Base-by-base conservation (phyloP, 2,329 filamentous ascomycete genomes). In the Cryphonectria naterciae region DNA sequence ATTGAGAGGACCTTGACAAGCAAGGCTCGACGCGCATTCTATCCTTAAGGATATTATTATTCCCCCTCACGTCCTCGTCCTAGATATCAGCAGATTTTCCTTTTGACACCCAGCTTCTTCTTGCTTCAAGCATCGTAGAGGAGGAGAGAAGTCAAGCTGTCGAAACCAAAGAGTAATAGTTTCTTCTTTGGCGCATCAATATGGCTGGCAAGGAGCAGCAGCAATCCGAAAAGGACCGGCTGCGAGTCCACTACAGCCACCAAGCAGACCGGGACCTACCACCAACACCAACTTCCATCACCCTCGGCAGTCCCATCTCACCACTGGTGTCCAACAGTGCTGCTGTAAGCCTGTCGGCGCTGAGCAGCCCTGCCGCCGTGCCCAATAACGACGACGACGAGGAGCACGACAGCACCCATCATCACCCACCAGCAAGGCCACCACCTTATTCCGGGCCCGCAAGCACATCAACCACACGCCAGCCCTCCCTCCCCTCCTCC, bases 401-500 rank as follows among this genome's bases (percentile, higher is more conserved):
- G 35, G 39, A 4, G n/a, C n/a, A n/a, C 17, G n/a, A 54, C 60
- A 54, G 39, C 43, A 64, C n/a, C 37, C n/a, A n/a, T 6, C n/a
- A 58, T 19, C 52, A 69, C 3, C 41, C 11, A 28, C 37, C 62
- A 28, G 56, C 68, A 13, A 65, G 75, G 13, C 79, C 79, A 22
- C 80, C 80, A 11, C 78, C 79, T 0, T 82, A 82, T 73, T 80
- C 80, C 1, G 79, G 77, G 52, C 79, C 80, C 7, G 77, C 74
- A 49, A 75, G 70, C 63, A 69, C 69, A 25, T 73, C 73, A 43
- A 43, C 56, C 56, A 65, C 49, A 49, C 63, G 46, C 32, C 70
- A 58, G 58, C 68, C 49, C 72, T 32, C 78, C 74, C 4, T 37
- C 7, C 28, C 78, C 77, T 15, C 77, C 77, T 43, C 41, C 5